Evolutionary conservation across 2,329 filamentous ascomycete species (phyloP).

Genomic region (Sclerotinia nivalis): DNA sequence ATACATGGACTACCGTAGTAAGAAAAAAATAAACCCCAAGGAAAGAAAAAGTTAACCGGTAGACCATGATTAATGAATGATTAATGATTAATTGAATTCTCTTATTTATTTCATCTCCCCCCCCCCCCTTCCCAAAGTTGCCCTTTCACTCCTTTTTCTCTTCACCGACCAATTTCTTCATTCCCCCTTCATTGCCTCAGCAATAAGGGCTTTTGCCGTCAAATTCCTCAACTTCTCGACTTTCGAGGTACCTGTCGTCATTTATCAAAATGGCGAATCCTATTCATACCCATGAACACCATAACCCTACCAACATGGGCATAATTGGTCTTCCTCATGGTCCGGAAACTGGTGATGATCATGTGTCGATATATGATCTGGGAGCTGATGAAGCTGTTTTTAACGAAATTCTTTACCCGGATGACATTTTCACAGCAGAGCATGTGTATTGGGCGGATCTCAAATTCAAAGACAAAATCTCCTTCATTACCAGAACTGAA

Average conservation of each 20-base stretch:
- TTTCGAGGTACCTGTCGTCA: not conserved
- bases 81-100: not conserved
- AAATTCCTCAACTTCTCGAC: slow-evolving; percentile 2
- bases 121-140: not conserved
- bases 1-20: slow-evolving; percentile 7
- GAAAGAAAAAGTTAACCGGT: not conserved
- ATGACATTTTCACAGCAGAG: slow-evolving; percentile 80
- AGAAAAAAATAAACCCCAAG: not conserved
- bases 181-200: slow-evolving; percentile 13
- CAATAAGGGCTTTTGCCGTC: slow-evolving; percentile 12
- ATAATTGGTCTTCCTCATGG: slow-evolving; percentile 38
- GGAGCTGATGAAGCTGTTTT: slow-evolving; percentile 62
- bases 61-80: not conserved
- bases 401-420: slow-evolving; percentile 77
- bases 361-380: slow-evolving; percentile 31
- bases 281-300: slow-evolving; percentile 34
- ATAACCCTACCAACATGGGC: slow-evolving; percentile 36
- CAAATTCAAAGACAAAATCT: slow-evolving; percentile 65
- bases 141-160: not conserved
- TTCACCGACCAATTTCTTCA: not conserved
- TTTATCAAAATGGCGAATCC: slow-evolving; percentile 31
- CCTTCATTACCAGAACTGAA: slow-evolving; percentile 77
- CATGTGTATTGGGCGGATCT: slow-evolving; percentile 95
- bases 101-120: slow-evolving; percentile 6
- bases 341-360: slow-evolving; percentile 40